Evolutionary conservation across 176 grass and related monocot genomes (phyloP).

Genomic region (Eleusine indica): DNA sequence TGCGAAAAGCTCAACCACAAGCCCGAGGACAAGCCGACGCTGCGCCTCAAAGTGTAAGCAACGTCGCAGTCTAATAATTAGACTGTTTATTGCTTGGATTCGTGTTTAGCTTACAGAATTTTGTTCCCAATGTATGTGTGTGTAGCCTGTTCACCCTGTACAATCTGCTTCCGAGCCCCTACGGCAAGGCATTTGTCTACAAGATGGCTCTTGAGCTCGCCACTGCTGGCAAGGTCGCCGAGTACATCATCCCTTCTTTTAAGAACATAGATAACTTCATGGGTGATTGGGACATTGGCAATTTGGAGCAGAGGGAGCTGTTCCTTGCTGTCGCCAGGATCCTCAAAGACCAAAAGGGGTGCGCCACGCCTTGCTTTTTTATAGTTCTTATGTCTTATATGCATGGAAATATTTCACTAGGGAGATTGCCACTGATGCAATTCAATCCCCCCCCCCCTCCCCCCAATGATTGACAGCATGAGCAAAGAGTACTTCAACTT

Average conservation of each 20-base stretch:
- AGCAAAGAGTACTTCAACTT: slow-evolving; percentile 82
- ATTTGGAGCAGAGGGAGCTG: slow-evolving; percentile 75
- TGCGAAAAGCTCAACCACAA: slow-evolving; percentile 77
- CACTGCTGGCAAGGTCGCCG: slow-evolving; percentile 55
- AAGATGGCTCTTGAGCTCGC: slow-evolving; percentile 76
- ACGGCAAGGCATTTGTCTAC: slow-evolving; percentile 75
- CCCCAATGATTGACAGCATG: slow-evolving; percentile 53
- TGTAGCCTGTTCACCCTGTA: slow-evolving; percentile 80
- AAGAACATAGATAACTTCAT: slow-evolving; percentile 81
- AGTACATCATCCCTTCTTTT: slow-evolving; percentile 73
- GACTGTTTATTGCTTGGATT: too few relatives aligned
- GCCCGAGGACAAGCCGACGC: slow-evolving; percentile 59
- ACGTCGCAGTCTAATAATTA: too few relatives aligned
- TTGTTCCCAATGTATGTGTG: not conserved
- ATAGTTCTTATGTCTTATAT: not conserved
- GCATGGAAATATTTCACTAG: not conserved
- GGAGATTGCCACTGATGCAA: not conserved
- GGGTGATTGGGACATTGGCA: slow-evolving; percentile 72
- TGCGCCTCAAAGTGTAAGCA: slow-evolving; percentile 84
- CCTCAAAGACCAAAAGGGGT: slow-evolving; percentile 90
- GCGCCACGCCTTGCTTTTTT: not conserved
- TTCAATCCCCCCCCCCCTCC: not conserved
- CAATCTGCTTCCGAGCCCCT: slow-evolving; percentile 70
- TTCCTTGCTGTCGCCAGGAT: slow-evolving; percentile 62
- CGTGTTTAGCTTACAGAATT: not conserved